phyloP scores from a whole-genome alignment of 2,329 filamentous ascomycete genomes.

The Fusarium armeniacum region DNA sequence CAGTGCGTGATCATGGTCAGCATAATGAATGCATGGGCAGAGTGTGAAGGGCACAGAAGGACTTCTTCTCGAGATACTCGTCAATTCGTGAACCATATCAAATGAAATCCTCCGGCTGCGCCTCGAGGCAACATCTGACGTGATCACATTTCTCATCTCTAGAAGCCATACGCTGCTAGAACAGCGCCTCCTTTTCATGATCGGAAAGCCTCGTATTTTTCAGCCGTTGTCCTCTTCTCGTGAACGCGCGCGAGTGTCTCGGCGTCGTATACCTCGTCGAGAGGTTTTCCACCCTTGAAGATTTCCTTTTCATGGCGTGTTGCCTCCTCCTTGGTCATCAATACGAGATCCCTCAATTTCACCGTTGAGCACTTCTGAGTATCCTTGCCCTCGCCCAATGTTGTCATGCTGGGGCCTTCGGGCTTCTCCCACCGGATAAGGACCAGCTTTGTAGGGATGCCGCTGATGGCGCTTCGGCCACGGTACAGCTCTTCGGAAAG shows the following conservation, averaged over 20 bases:
- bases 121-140: not conserved
- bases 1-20: not conserved
- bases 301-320: slow-evolving; percentile 83
- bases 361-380: slow-evolving; percentile 84
- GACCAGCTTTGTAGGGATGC: slow-evolving; percentile 81
- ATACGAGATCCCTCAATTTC: slow-evolving; percentile 79
- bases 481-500: slow-evolving; percentile 90
- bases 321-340: slow-evolving; percentile 94
- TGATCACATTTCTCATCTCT: slow-evolving; percentile 9
- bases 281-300: slow-evolving; percentile 74
- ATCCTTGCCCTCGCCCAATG: slow-evolving; percentile 74
- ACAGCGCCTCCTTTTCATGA: slow-evolving; percentile 11
- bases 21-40: not conserved
- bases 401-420: slow-evolving; percentile 67
- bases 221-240: slow-evolving; percentile 75
- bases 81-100: slow-evolving; percentile 17
- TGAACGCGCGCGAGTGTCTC: slow-evolving; percentile 77
- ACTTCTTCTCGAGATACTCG: not conserved
- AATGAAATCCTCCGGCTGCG: not conserved
- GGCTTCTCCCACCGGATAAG: slow-evolving; percentile 86
- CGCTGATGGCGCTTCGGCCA: slow-evolving; percentile 85
- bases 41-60: not conserved
- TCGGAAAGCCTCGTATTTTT: slow-evolving; percentile 68
- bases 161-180: not conserved
- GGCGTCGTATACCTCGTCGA: slow-evolving; percentile 80